These are phyloP conservation scores for Rhynchosporium agropyri DNA, from an alignment of 2,329 filamentous ascomycete genomes.

Conservation along the genomic window DNA sequence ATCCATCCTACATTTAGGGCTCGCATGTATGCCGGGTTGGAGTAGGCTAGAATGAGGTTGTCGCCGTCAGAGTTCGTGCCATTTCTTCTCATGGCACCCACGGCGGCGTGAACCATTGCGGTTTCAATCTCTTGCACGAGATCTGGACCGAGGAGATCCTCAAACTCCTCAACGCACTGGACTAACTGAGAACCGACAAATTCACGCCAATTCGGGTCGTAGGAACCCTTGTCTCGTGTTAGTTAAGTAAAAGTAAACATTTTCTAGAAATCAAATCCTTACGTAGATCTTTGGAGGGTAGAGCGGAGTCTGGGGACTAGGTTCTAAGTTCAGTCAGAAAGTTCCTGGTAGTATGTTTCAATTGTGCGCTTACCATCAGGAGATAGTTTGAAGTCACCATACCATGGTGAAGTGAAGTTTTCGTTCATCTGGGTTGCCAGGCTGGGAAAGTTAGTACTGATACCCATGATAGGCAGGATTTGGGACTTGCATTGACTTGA, in stretches of 20 bases:
- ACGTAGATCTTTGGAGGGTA: constrained; percentile 45
- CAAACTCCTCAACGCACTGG: constrained; percentile 60
- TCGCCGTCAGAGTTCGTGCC: constrained; percentile 53
- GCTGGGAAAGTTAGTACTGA: constrained; percentile 42
- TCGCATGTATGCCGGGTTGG: constrained; percentile 57
- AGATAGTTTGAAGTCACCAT: constrained; percentile 47
- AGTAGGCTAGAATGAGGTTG: constrained; percentile 35
- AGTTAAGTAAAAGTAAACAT: background rate
- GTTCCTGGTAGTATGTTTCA: background rate
- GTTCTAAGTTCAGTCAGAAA: constrained; percentile 33
- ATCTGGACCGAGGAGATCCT: constrained; percentile 46
- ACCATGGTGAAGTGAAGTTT: constrained; percentile 47
- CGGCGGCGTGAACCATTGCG: constrained; percentile 55
- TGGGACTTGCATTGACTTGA: constrained; percentile 52
- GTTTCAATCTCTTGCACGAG: constrained; percentile 52
- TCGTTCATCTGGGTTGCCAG: constrained; percentile 44
- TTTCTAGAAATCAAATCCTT: constrained; percentile 10
- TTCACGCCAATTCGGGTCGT: constrained; percentile 67
- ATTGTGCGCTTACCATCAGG: constrained; percentile 39
- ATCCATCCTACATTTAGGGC: constrained; percentile 61
- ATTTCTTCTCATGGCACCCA: constrained; percentile 63
- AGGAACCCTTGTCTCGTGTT: constrained; percentile 49
- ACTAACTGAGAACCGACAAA: constrained; percentile 63
- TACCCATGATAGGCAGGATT: no score
- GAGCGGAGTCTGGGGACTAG: constrained; percentile 43